Evolutionary conservation across 1,139 yeast genomes (phyloP), one percentile per base, ranked within the genome.

Genomic region (Blastobotrys proliferans): DNA sequence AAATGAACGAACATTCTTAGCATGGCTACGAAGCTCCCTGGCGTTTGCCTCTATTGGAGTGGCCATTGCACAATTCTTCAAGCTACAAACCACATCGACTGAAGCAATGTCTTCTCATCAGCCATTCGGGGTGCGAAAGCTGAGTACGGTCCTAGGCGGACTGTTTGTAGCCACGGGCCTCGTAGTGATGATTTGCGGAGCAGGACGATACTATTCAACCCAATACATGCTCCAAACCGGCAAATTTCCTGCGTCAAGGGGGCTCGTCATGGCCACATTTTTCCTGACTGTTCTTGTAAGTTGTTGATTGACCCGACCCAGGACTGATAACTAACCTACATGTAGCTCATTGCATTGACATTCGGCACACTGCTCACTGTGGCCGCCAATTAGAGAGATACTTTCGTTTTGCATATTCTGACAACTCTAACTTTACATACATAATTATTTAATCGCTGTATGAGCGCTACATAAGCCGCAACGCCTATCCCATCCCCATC

Each of bases 1-100:
- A 14, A 83, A 83, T 57, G 94, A 84, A 58, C 68, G 94, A 47
- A 84, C 94, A 0, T 79, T 78, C 46, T 66, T 84, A 11, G 92
- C 94, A 0, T 84, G 90, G 83, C 63, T 81, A 30, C 69, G 94
- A 47, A 83, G 94, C 0, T 69, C 79, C 10, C 57, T 77, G 40
- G 73, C 77, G 9, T 68, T 77, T 43, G 76, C 79, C 5, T 70
- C 79, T 10, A 70, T 74, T 19, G 83, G 83, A 0, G 77, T 77
- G 2, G 81, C 78, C 13, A 63, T 77, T 6, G 67, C 80, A 0
- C 81, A 77, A 54, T 57, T 77, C 47, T 68, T 76, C 48, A 69
- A 76, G 34, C 56, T 77, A 11, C 54, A 54, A 25, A 27, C 62
- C 1, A 40, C 39, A 35, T 39, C 4, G 45, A 43, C 27, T 28